Evolutionary conservation across 805 yeast species (phyloP).

Genomic region (Lipomyces mesembrius): DNA sequence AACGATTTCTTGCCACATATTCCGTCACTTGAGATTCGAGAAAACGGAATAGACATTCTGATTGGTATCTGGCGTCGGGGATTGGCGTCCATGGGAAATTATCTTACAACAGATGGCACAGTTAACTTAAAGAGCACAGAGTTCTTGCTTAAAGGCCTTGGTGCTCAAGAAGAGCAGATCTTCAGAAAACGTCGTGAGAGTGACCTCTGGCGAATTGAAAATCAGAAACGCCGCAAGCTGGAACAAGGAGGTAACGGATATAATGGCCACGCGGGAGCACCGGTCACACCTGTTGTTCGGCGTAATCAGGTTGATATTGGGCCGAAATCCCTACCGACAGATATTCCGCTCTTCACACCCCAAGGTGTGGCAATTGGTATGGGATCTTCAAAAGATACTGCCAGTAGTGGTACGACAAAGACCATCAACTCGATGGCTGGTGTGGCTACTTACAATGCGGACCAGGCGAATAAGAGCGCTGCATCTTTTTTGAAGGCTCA

Average conservation of each 20-base stretch:
- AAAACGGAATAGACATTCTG: slow-evolving; percentile 84
- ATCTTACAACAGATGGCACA: slow-evolving; percentile 87
- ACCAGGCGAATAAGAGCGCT: slow-evolving; percentile 69
- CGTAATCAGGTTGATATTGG: slow-evolving; percentile 73
- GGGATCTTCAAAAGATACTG: slow-evolving; percentile 6
- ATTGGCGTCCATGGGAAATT: slow-evolving; percentile 69
- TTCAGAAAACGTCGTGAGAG: slow-evolving; percentile 69
- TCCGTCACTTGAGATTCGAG: slow-evolving; percentile 93
- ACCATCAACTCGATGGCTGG: slow-evolving; percentile 24
- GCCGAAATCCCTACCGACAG: slow-evolving; percentile 67
- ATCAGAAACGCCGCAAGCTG: slow-evolving; percentile 59
- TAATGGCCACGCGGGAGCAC: not conserved
- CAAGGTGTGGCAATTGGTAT: slow-evolving; percentile 71
- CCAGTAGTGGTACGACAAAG: slow-evolving; percentile 17
- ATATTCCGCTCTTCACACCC: slow-evolving; percentile 76
- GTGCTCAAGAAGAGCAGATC: slow-evolving; percentile 75
- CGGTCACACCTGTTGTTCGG: slow-evolving; percentile 21
- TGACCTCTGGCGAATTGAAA: slow-evolving; percentile 71
- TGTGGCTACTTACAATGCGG: slow-evolving; percentile 50
- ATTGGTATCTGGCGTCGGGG: slow-evolving; percentile 81
- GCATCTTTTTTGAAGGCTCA: slow-evolving; percentile 62
- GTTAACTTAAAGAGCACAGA: slow-evolving; percentile 80
- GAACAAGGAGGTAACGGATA: not conserved
- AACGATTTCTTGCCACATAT: slow-evolving; percentile 97
- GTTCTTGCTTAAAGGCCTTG: slow-evolving; percentile 63